Base-by-base conservation (phyloP, 202 grass and related monocot genomes). In the Carex arenaria region DNA sequence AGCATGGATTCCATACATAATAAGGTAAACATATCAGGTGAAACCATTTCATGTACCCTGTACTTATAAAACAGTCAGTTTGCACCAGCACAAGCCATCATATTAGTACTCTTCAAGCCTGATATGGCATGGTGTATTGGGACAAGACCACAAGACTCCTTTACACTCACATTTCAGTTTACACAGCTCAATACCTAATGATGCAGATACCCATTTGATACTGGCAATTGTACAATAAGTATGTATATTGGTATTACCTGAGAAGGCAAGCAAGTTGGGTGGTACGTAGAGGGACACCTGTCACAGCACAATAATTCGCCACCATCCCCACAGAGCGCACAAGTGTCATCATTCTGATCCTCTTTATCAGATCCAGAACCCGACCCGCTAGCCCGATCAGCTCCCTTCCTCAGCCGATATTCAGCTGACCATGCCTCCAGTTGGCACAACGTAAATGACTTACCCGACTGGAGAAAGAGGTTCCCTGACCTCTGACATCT, bases 241-340 rank as follows among this genome's bases (percentile, higher is more conserved):
- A 60, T 59, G 73, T 78, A 40, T 59, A 78, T 36, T 26, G 28
- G 28, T 78, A 60, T 81, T 90, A 98, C 96, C 96, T 95, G 88
- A 34, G 78, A 45, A 65, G 89, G 85, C 87, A 98, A 92, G 81
- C 96, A 98, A 86, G 86, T n/a, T 89, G 88, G 85, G 87, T 98
- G 96, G 75, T 95, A 98, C 34, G 96, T 98, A 74, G 92, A 95
- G 61, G 96, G 96, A 79, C 96, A 98, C 72, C 80, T 98, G 85
- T 98, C 96, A 85, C 96, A 98, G 83, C 96, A 98, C 82, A 98
- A 85, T 82, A 98, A 91, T 81, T 98, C 91, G 20, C 96, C 96
- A 34, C 96, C 96, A 89, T 98, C 96, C 80, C 93, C 93, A 88
- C 96, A 98, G 56, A 98, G 89, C 42, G 93, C 96, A 82, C 96